A percentile compares a stretch with the other conserved stretches of the same genome.
phyloP scores from a whole-genome alignment of 1,139 yeast genomes.

The Suhomyces chickasaworum region DNA sequence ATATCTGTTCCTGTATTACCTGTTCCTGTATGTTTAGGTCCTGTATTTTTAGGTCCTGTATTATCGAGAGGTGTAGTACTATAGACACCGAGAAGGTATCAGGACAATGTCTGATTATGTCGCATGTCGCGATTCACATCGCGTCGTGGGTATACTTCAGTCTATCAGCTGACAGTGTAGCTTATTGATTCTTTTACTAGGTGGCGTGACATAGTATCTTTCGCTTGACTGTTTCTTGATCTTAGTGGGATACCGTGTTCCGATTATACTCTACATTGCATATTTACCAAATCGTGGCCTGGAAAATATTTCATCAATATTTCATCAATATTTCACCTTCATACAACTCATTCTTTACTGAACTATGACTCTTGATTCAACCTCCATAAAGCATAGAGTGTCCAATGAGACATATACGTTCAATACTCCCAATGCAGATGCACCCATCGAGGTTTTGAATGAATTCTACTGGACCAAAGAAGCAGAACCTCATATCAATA shows the following conservation, averaged over 20 bases:
- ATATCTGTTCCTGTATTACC: no score
- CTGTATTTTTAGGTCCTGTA: no score
- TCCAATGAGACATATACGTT: slow-evolving; percentile 39
- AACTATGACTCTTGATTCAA: slow-evolving; percentile 4
- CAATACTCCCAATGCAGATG: slow-evolving; percentile 47
- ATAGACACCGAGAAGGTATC: neutral
- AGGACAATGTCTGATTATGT: neutral
- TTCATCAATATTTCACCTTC: no score
- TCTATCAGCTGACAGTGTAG: slow-evolving; percentile 5
- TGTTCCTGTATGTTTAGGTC: no score
- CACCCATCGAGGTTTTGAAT: slow-evolving; percentile 43
- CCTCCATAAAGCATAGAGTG: slow-evolving; percentile 38
- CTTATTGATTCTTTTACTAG: neutral
- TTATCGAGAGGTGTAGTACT: no score
- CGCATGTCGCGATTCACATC: neutral
- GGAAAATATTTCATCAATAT: neutral
- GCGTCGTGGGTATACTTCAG: no score
- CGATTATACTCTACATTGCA: neutral
- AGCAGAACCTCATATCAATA: slow-evolving; percentile 74
- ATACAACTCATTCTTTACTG: neutral
- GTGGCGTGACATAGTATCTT: slow-evolving; percentile 2
- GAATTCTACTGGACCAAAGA: slow-evolving; percentile 86
- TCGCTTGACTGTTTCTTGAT: neutral
- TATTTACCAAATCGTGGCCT: neutral
- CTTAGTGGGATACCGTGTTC: neutral